Percentiles rank a stretch among this genome's conserved stretches.
Conservation (phyloP, 192 early-diverging fungal genomes). For the Tieghemiomyces parasiticus region DNA sequence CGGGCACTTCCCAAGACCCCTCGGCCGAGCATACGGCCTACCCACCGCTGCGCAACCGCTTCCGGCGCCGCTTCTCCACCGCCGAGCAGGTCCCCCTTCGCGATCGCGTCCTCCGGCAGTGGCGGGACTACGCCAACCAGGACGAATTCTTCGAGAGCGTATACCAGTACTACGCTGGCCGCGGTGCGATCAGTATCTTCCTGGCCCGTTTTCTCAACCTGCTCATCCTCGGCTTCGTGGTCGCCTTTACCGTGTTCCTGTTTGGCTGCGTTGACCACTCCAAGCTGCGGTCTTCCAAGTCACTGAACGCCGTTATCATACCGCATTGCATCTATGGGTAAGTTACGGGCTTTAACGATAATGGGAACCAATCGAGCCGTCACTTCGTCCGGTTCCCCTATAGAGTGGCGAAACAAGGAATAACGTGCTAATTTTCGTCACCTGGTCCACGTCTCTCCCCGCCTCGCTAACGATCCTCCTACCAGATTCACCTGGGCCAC, state of each 20-base stretch:
- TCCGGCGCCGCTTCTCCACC: background rate
- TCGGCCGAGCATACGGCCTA: background rate
- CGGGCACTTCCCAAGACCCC: background rate
- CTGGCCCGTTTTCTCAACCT: slow-evolving; percentile 62
- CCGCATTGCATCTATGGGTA: slow-evolving; percentile 59
- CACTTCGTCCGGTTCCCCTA: too few species aligned
- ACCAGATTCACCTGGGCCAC: slow-evolving; percentile 41
- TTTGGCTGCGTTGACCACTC: slow-evolving; percentile 83
- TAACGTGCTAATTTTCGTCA: too few species aligned
- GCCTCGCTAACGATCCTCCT: too few species aligned
- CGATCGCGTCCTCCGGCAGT: slow-evolving; percentile 59
- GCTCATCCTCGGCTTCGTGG: slow-evolving; percentile 75
- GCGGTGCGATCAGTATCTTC: slow-evolving; percentile 73
- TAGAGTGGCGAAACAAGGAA: too few species aligned
- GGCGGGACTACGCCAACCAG: slow-evolving; percentile 72
- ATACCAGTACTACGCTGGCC: slow-evolving; percentile 80
- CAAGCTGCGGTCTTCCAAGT: slow-evolving; percentile 46
- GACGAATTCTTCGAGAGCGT: slow-evolving; percentile 68
- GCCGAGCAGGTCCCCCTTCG: slow-evolving; percentile 15
- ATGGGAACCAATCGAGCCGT: too few species aligned
- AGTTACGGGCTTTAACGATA: too few species aligned
- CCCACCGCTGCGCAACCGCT: background rate
- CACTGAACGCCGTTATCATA: slow-evolving; percentile 59
- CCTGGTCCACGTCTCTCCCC: too few species aligned
- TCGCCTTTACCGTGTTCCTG: slow-evolving; percentile 77